Evolutionary conservation across 371 early-diverging fungal species (phyloP).

Genomic region (Apophysomyces trapeziformis): DNA sequence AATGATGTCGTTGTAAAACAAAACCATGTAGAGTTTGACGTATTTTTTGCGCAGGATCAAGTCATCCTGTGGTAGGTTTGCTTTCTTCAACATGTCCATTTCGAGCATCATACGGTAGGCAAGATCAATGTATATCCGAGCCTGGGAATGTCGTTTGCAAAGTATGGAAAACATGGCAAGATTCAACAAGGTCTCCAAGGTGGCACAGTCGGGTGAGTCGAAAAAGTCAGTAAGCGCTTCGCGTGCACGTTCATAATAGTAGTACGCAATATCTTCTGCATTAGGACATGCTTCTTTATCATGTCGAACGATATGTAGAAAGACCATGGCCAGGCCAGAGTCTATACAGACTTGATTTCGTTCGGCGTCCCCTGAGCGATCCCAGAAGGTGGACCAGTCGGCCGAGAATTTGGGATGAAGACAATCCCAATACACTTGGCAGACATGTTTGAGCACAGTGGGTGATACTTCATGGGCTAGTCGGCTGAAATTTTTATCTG

Average conservation of each 20-base stretch:
- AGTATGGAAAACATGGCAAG: constrained; percentile 34
- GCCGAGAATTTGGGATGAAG: constrained; percentile 37
- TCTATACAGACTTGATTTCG: constrained; percentile 39
- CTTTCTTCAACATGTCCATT: constrained; percentile 20
- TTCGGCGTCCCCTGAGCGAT: constrained; percentile 30
- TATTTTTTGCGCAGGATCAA: constrained; percentile 23
- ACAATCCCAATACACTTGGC: constrained; percentile 42
- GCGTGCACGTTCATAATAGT: constrained; percentile 39
- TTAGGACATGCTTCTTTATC: constrained; percentile 33
- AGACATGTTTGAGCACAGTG: constrained; percentile 27
- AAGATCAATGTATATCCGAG: constrained; percentile 37
- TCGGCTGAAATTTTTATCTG: constrained; percentile 24
- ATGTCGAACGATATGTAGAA: constrained; percentile 40
- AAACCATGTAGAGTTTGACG: constrained; percentile 28
- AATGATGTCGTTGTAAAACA: constrained; percentile 34
- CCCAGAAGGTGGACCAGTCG: constrained; percentile 39
- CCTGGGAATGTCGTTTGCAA: constrained; percentile 35
- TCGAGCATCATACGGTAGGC: constrained; percentile 32
- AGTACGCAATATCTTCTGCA: constrained; percentile 32
- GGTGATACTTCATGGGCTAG: constrained; percentile 34
- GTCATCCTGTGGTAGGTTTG: constrained; percentile 22
- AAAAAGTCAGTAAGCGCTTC: constrained; percentile 36
- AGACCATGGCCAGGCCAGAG: constrained; percentile 37
- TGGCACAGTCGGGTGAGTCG: constrained; percentile 37
- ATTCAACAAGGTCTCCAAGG: constrained; percentile 36